These are phyloP conservation scores for Candida pini DNA, from an alignment of 805 yeast genomes.

Conservation along the genomic window DNA sequence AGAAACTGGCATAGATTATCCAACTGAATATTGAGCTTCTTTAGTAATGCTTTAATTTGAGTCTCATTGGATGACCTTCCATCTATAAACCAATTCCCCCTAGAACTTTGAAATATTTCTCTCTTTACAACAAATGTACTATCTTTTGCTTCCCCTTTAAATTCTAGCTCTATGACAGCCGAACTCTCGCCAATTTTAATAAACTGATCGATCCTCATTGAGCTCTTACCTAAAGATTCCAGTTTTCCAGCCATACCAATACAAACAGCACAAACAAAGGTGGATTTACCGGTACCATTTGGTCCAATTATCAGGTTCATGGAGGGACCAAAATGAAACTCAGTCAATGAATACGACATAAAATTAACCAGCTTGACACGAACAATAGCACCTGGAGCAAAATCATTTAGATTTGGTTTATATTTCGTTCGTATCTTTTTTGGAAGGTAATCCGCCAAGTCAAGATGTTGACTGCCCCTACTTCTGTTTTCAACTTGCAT, in stretches of 20 bases:
- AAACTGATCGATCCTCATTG: conserved; percentile 55
- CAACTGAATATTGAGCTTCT: conserved; percentile 66
- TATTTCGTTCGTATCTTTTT: not conserved
- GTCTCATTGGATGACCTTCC: conserved; percentile 34
- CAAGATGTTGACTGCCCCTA: too few relatives aligned
- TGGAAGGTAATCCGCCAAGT: not conserved
- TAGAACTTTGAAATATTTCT: conserved; percentile 36
- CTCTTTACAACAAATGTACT: conserved; percentile 37
- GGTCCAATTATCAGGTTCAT: conserved; percentile 94
- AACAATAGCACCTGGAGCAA: conserved; percentile 36
- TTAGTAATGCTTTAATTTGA: conserved; percentile 39
- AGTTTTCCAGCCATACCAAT: conserved; percentile 81
- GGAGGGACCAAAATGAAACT: conserved; percentile 73
- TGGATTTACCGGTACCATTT: conserved; percentile 93
- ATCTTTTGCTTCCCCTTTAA: conserved; percentile 37
- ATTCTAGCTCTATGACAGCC: conserved; percentile 44
- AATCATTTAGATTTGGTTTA: not conserved
- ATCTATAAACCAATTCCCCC: conserved; percentile 51
- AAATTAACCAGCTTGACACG: conserved; percentile 53
- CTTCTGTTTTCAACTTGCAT: too few relatives aligned
- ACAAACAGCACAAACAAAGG: conserved; percentile 89
- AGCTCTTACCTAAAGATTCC: conserved; percentile 64
- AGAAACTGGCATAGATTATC: conserved; percentile 90
- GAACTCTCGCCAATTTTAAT: conserved; percentile 58
- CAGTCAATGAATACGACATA: conserved; percentile 64